Evolutionary conservation across 2,329 filamentous ascomycete species (phyloP).

Genomic region (Sporothrix inflata): DNA sequence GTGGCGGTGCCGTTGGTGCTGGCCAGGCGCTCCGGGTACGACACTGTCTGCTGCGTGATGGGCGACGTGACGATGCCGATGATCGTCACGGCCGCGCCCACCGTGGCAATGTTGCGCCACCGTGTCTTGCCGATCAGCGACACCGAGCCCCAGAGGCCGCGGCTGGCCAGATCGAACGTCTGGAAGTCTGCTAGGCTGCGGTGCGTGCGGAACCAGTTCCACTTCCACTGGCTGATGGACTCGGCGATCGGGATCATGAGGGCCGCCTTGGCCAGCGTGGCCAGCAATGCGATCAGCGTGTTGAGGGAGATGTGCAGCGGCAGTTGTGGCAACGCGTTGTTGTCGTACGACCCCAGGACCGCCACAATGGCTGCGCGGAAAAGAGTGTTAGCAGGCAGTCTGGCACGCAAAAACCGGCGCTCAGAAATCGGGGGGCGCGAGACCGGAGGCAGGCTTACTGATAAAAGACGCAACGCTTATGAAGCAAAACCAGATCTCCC

Average conservation of each 20-base stretch:
- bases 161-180: slow-evolving; percentile 38
- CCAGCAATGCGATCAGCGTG: slow-evolving; percentile 39
- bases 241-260: slow-evolving; percentile 37
- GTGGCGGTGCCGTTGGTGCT: slow-evolving; percentile 1
- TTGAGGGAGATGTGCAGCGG: slow-evolving; percentile 38
- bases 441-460: background rate
- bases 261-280: slow-evolving; percentile 37
- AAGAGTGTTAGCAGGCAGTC: background rate
- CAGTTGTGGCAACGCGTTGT: slow-evolving; percentile 32
- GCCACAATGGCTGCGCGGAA: background rate
- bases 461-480: slow-evolving; percentile 21
- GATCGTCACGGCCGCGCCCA: slow-evolving; percentile 35
- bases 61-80: background rate
- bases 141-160: slow-evolving; percentile 35
- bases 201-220: slow-evolving; percentile 40
- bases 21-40: slow-evolving; percentile 29
- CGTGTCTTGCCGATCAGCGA: slow-evolving; percentile 35
- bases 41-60: slow-evolving; percentile 1
- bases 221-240: slow-evolving; percentile 41
- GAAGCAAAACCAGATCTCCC: slow-evolving; percentile 20
- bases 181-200: slow-evolving; percentile 38
- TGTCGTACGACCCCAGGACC: slow-evolving; percentile 5
- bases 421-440: no score
- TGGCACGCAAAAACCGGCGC: background rate
- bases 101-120: slow-evolving; percentile 37